Conservation (phyloP, 1,139 yeast species). For the Debaryomycetaceae sp. region DNA sequence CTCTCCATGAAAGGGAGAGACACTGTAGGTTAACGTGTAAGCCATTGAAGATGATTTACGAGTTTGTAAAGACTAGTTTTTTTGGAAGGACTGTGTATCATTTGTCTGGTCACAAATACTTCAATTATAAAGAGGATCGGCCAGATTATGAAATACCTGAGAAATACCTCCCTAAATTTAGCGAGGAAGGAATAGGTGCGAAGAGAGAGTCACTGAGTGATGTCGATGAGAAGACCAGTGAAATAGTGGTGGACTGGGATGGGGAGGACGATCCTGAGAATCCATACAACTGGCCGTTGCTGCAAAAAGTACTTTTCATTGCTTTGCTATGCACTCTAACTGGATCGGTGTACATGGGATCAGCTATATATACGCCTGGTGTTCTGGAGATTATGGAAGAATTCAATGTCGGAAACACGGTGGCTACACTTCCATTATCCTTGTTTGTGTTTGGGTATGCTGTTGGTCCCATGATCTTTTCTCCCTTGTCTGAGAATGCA, state of each 20-base stretch:
- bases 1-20: not conserved
- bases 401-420: slow-evolving; percentile 38
- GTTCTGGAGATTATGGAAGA: slow-evolving; percentile 36
- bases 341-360: slow-evolving; percentile 24
- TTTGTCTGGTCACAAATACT: slow-evolving; percentile 27
- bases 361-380: slow-evolving; percentile 31
- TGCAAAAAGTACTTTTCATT: slow-evolving; percentile 17
- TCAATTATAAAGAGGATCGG: slow-evolving; percentile 29
- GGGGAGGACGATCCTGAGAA: slow-evolving; percentile 30
- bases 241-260: slow-evolving; percentile 22
- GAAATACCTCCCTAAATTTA: slow-evolving; percentile 18
- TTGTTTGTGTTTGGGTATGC: slow-evolving; percentile 55
- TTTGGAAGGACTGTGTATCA: slow-evolving; percentile 33
- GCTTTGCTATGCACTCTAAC: slow-evolving; percentile 21
- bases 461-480: slow-evolving; percentile 50
- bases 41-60: slow-evolving; percentile 11
- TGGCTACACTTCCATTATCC: slow-evolving; percentile 42
- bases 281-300: slow-evolving; percentile 28
- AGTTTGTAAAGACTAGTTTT: slow-evolving; percentile 31
- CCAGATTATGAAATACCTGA: slow-evolving; percentile 32
- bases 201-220: not conserved
- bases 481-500: slow-evolving; percentile 51
- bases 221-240: not conserved
- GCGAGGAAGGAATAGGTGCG: not conserved
- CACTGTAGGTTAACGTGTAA: too few relatives aligned